Percentiles rank a stretch among this genome's conserved stretches.
Conservation (phyloP, 1,284 basidiomycete genomes). For the Calocybe gambosa region DNA sequence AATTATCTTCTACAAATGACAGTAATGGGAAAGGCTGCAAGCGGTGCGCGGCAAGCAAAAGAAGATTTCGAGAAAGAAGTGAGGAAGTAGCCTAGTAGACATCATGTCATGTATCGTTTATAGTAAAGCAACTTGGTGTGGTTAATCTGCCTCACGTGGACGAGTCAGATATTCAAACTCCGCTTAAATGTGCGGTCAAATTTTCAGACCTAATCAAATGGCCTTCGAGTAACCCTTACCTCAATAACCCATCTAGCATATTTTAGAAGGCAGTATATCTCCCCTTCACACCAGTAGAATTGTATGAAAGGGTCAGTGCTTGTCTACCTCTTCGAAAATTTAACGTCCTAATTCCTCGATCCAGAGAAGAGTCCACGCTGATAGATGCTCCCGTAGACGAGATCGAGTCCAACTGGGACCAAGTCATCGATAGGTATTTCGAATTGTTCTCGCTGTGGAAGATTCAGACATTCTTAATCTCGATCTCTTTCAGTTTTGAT, state of each 20-base stretch:
- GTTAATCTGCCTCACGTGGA: too few species aligned
- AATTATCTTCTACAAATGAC: not conserved
- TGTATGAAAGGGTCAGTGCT: constrained; percentile 22
- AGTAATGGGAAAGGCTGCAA: constrained; percentile 33
- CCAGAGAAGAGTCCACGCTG: constrained; percentile 65
- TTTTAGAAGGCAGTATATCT: constrained; percentile 24
- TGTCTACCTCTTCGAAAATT: not conserved
- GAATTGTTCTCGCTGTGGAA: not conserved
- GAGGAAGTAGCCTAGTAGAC: constrained; percentile 25
- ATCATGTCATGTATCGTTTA: too few species aligned
- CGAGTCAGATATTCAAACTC: constrained; percentile 10
- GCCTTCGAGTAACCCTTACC: constrained; percentile 12
- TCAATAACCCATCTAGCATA: constrained; percentile 16
- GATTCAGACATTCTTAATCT: not conserved
- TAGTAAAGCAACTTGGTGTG: too few species aligned
- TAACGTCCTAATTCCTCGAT: constrained; percentile 1
- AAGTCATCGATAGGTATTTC: constrained; percentile 74
- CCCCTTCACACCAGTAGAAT: constrained; percentile 21
- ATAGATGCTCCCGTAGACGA: constrained; percentile 47
- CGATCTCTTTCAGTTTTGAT: constrained; percentile 63
- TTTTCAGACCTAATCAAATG: constrained; percentile 13
- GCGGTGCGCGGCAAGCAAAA: constrained; percentile 36
- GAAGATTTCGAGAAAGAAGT: constrained; percentile 42
- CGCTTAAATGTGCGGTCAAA: constrained; percentile 13
- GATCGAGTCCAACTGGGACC: constrained; percentile 97